Conservation (phyloP, 2,329 filamentous ascomycete genomes). For the Cytospora piceicola region DNA sequence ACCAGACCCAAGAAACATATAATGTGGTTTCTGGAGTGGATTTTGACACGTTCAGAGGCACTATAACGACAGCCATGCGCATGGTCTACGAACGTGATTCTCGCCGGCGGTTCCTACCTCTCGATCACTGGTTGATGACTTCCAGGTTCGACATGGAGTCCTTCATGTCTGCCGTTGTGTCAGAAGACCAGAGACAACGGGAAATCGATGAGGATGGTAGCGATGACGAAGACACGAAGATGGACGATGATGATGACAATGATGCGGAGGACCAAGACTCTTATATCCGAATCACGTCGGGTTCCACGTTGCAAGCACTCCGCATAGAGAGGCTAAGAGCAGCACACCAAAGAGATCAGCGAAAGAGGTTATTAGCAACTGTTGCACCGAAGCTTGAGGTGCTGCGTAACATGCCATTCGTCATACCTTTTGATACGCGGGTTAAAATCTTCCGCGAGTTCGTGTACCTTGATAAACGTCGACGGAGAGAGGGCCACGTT, state of each 20-base stretch:
- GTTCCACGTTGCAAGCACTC: conserved; percentile 25
- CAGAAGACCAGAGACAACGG: conserved; percentile 81
- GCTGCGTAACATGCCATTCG: conserved; percentile 93
- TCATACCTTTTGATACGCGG: conserved; percentile 88
- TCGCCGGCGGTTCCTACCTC: conserved; percentile 78
- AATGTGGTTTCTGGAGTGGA: conserved; percentile 69
- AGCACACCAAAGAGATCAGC: conserved; percentile 67
- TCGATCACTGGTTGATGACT: conserved; percentile 94
- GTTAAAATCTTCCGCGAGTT: conserved; percentile 95
- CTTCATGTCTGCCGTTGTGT: conserved; percentile 84
- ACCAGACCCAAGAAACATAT: conserved; percentile 38
- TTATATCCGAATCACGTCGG: conserved; percentile 55
- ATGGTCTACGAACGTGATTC: conserved; percentile 96
- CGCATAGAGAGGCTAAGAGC: conserved; percentile 61
- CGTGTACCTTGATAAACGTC: conserved; percentile 78
- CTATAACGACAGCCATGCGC: conserved; percentile 78
- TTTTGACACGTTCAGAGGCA: conserved; percentile 75
- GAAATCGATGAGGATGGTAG: conserved; percentile 67
- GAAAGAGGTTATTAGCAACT: conserved; percentile 73
- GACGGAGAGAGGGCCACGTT: conserved; percentile 67
- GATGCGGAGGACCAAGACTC: conserved; percentile 38
- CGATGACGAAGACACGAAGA: conserved; percentile 48
- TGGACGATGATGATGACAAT: conserved; percentile 46
- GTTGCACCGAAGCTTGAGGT: conserved; percentile 88
- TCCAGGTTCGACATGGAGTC: conserved; percentile 82